These are phyloP conservation scores for Meripilus lineatus DNA, from an alignment of 1,284 basidiomycete species.

Conservation along the genomic window DNA sequence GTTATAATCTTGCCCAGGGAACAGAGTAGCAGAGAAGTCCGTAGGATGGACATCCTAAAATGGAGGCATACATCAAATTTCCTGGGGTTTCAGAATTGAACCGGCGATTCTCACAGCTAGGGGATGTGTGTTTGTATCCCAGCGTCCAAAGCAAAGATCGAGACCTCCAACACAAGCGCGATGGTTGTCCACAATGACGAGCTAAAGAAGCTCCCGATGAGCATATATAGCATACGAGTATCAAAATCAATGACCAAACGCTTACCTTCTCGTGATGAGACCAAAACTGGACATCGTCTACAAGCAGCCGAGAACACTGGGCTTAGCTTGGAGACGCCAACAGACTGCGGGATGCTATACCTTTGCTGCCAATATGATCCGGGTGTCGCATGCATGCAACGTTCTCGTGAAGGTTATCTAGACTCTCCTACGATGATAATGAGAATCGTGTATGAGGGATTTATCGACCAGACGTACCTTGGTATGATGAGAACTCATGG, in stretches of 20 bases:
- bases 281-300: conserved; percentile 76
- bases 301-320: not conserved
- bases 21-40: conserved; percentile 75
- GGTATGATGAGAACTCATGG: conserved; percentile 80
- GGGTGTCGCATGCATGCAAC: conserved; percentile 86
- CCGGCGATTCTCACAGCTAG: conserved; percentile 42
- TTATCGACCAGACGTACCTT: conserved; percentile 42
- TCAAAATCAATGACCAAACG: not conserved
- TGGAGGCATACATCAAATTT: not conserved
- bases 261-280: conserved; percentile 73
- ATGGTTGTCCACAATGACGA: conserved; percentile 85
- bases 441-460: conserved; percentile 10
- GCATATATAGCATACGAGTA: not conserved
- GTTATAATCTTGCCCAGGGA: conserved; percentile 94
- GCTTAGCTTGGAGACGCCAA: not conserved
- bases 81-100: not conserved
- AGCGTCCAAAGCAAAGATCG: conserved; percentile 92
- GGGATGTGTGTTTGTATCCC: conserved; percentile 87
- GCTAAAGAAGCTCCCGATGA: conserved; percentile 21
- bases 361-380: conserved; percentile 82
- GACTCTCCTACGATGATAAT: conserved; percentile 44
- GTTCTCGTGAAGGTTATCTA: conserved; percentile 83
- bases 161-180: conserved; percentile 80
- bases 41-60: conserved; percentile 77
- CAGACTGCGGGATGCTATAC: conserved; percentile 27